phyloP scores from a whole-genome alignment of 139 green algal species.

The Gonium pectorale region DNA sequence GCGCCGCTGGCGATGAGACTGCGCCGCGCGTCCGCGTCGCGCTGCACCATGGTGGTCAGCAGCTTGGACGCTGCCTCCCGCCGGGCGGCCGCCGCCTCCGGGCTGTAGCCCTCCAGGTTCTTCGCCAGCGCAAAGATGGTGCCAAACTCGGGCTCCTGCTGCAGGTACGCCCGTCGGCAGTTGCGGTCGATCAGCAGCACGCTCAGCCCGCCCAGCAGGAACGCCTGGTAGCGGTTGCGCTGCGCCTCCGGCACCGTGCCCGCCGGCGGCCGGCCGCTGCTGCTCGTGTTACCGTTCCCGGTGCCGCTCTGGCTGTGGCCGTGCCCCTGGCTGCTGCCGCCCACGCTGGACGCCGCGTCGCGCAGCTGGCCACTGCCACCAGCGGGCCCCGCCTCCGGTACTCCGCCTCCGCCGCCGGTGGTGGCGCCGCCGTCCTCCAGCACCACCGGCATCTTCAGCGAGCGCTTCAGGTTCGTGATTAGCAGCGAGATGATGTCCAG shows the following conservation, averaged over 20 bases:
- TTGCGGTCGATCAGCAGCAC: constrained; percentile 78
- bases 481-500: constrained; percentile 56
- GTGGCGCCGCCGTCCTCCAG: constrained; percentile 11
- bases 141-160: constrained; percentile 65
- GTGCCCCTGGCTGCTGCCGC: neutral
- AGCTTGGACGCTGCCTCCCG: constrained; percentile 64
- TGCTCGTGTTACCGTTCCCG: neutral
- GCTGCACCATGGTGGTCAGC: constrained; percentile 62
- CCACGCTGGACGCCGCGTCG: neutral
- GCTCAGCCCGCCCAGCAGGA: constrained; percentile 71
- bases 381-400: too few species aligned
- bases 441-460: constrained; percentile 48
- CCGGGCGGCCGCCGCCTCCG: constrained; percentile 46
- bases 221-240: constrained; percentile 59
- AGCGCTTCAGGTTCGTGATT: constrained; percentile 50
- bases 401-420: neutral
- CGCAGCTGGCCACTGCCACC: too few species aligned
- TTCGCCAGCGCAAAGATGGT: constrained; percentile 69
- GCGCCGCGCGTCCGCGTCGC: constrained; percentile 58
- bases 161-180: constrained; percentile 67
- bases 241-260: constrained; percentile 24
- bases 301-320: neutral
- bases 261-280: neutral
- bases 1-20: constrained; percentile 55
- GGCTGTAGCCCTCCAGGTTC: constrained; percentile 61